Evolutionary conservation across 176 grass and related monocot genomes (phyloP).

Genomic region (Miscanthus lutarioriparius): DNA sequence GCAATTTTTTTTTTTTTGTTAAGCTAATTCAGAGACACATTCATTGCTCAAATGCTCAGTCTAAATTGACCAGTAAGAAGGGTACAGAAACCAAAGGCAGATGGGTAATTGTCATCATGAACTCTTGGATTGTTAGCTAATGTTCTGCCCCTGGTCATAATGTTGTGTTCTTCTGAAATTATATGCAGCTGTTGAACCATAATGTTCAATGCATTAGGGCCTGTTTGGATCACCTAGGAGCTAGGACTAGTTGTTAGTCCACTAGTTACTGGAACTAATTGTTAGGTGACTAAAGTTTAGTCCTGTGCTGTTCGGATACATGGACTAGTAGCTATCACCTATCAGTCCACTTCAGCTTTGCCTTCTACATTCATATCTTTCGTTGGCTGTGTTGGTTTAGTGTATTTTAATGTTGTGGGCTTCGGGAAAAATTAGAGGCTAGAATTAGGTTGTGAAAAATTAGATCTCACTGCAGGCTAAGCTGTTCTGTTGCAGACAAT

Average conservation of each 20-base stretch:
- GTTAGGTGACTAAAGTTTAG: not conserved
- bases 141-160: not conserved
- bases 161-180: not conserved
- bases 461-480: not conserved
- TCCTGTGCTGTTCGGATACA: not conserved
- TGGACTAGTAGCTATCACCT: not conserved
- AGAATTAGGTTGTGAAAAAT: not conserved
- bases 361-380: slow-evolving; percentile 1
- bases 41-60: not conserved
- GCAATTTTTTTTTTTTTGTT: not conserved
- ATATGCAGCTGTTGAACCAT: not conserved
- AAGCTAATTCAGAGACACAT: not conserved
- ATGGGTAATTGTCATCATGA: not conserved
- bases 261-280: not conserved
- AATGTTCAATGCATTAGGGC: not conserved
- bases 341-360: not conserved
- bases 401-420: not conserved
- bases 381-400: not conserved
- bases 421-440: not conserved
- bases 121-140: not conserved
- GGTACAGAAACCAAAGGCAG: not conserved
- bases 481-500: not conserved
- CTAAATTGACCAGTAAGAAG: not conserved
- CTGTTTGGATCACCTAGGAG: not conserved
- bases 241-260: not conserved